A percentile compares a stretch with the other conserved stretches of the same genome.
Evolutionary conservation across 345 rosid genomes (phyloP).

Genomic region (Eutrema yunnanense): DNA sequence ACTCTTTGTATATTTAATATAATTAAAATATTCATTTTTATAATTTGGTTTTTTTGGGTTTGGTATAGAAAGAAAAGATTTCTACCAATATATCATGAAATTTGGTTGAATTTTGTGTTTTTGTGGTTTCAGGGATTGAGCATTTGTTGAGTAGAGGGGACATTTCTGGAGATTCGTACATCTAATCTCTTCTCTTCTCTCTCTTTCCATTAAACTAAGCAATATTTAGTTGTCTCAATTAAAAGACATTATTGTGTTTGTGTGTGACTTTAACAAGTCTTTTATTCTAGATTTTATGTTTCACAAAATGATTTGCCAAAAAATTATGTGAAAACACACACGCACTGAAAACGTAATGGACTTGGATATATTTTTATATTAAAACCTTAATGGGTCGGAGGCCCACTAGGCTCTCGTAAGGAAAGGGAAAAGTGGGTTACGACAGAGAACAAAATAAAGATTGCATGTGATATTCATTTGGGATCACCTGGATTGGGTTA

Average conservation of each 20-base stretch:
- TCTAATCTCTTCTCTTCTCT: not conserved
- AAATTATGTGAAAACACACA: not conserved
- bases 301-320: not conserved
- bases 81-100: not conserved
- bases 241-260: not conserved
- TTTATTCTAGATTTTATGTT: not conserved
- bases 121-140: slow-evolving; percentile 42
- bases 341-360: not conserved
- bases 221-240: not conserved
- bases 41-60: no score
- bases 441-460: no score
- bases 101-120: not conserved
- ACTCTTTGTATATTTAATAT: no score
- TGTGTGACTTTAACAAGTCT: slow-evolving; percentile 1
- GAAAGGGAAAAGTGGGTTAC: no score
- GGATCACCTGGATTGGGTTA: no score
- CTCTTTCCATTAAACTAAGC: not conserved
- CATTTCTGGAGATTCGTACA: slow-evolving; percentile 21
- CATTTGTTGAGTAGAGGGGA: slow-evolving; percentile 40
- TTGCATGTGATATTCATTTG: no score
- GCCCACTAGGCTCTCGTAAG: no score
- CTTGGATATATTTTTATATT: no score
- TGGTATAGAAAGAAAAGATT: not conserved
- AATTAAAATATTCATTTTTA: not conserved
- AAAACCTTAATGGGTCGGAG: no score